These are phyloP conservation scores for Fusarium phyllophilum DNA, from an alignment of 2,329 filamentous ascomycete species.

Conservation along the genomic window DNA sequence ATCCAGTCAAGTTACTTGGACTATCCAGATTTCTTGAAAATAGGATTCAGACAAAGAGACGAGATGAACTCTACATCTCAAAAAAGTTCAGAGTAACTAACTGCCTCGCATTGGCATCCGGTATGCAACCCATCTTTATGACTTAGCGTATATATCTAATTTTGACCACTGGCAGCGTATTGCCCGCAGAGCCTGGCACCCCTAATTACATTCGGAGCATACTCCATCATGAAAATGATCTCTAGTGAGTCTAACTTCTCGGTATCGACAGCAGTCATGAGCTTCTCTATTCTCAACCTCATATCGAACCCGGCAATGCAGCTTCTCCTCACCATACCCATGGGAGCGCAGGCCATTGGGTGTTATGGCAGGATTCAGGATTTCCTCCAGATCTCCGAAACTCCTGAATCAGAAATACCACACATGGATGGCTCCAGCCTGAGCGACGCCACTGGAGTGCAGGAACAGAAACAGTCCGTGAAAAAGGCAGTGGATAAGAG, in stretches of 20 bases:
- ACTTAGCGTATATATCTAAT: too few relatives aligned
- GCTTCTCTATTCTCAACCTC: not conserved
- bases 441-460: too few relatives aligned
- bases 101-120: not conserved
- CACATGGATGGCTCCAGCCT: too few relatives aligned
- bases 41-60: not conserved
- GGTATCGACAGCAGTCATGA: not conserved
- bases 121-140: not conserved
- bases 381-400: not conserved
- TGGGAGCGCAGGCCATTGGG: not conserved
- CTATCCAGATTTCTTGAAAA: not conserved
- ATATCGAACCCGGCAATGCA: not conserved
- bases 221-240: not conserved
- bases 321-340: not conserved
- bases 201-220: not conserved
- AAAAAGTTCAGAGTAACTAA: not conserved
- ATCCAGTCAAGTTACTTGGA: not conserved
- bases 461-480: too few relatives aligned
- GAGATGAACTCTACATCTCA: not conserved
- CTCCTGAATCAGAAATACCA: too few relatives aligned
- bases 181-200: not conserved
- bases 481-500: too few relatives aligned
- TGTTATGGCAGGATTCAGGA: not conserved
- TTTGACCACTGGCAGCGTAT: too few relatives aligned
- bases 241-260: not conserved